Evolutionary conservation across 2,329 filamentous ascomycete species (phyloP), one percentile per base, ranked within the genome.

Genomic region (Moelleriella libera): DNA sequence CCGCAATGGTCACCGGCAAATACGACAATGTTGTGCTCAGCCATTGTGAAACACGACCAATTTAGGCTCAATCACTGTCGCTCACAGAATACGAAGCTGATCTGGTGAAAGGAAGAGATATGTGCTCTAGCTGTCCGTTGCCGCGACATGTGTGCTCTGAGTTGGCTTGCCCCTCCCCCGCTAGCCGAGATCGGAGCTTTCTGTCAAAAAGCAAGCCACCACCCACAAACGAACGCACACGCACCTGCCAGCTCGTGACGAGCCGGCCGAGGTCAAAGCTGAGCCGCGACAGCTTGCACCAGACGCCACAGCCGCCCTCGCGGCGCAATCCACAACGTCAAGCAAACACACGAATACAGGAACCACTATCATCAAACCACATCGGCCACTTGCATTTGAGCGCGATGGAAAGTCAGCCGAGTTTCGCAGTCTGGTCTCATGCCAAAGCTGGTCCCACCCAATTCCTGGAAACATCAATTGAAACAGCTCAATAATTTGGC

Each of bases 1-100:
- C 87, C 86, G 60, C 83, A 87, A 67, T 92, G 85, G 70, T 94
- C 88, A 60, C 85, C 85, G 46, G 67, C 83, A 63, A 90, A 86
- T 49, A 90, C 83, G 52, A 89, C 85, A 62, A 89, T 84, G 54
- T 87, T 87, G 63, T 80, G 82, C 45, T 76, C 72, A 55, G 81
- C 67, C 84, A 88, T 88, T 30, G 42, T 43, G 11, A n/a, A 39
- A 14, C 10, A 11, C 14, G 4, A 12, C 30, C 30, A 37, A 28
- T n/a, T 40, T 39, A 10, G 41, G 30, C 21, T 42, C 30, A 40
- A 47, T 37, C 5, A 14, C 8, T 41, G 29, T 10, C 11, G 29
- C 6, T 31, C 10, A 34, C 30, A 46, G 34, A 46, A 28, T 28
- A 41, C 40, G 40, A 41, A 12, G 40, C 8, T 14, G 8, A 41